Conservation (phyloP, 163 green algal species). For the Chloromonas sp. region DNA sequence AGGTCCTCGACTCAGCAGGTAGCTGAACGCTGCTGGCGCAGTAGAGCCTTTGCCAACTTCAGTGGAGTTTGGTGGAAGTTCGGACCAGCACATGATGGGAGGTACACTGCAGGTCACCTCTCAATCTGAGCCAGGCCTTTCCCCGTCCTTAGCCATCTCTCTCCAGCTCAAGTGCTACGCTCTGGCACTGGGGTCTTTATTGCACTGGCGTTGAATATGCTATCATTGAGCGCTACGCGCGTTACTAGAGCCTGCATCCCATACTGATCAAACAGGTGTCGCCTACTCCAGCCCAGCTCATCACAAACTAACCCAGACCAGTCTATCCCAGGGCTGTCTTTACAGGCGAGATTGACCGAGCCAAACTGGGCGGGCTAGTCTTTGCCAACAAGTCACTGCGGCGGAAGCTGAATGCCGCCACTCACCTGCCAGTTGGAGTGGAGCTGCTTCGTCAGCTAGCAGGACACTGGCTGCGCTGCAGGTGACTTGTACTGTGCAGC, state of each 20-base stretch:
- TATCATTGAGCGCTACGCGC: too few relatives aligned
- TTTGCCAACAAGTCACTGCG: slow-evolving; percentile 51
- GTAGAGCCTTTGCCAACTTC: neutral
- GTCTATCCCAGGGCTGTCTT: too few relatives aligned
- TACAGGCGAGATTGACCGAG: slow-evolving; percentile 59
- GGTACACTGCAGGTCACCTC: too few relatives aligned
- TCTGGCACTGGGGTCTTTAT: neutral
- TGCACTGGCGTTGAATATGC: neutral
- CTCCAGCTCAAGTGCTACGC: too few relatives aligned
- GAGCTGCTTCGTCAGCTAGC: slow-evolving; percentile 42
- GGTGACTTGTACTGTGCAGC: slow-evolving; percentile 42
- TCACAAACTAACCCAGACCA: too few relatives aligned
- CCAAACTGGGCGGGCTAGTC: slow-evolving; percentile 49
- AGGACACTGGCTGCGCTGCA: slow-evolving; percentile 39
- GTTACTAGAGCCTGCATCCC: too few relatives aligned
- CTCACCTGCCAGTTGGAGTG: slow-evolving; percentile 60
- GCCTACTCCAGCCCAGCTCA: too few relatives aligned
- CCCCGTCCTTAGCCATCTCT: too few relatives aligned
- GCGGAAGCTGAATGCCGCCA: slow-evolving; percentile 63
- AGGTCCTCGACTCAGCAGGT: slow-evolving; percentile 30
- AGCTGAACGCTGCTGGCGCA: neutral
- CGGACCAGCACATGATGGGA: neutral
- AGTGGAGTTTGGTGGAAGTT: neutral
- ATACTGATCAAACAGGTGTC: too few relatives aligned
- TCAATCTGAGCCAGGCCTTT: too few relatives aligned